phyloP scores from a whole-genome alignment of 257 asterid species.

The Nicotiana tabacum region DNA sequence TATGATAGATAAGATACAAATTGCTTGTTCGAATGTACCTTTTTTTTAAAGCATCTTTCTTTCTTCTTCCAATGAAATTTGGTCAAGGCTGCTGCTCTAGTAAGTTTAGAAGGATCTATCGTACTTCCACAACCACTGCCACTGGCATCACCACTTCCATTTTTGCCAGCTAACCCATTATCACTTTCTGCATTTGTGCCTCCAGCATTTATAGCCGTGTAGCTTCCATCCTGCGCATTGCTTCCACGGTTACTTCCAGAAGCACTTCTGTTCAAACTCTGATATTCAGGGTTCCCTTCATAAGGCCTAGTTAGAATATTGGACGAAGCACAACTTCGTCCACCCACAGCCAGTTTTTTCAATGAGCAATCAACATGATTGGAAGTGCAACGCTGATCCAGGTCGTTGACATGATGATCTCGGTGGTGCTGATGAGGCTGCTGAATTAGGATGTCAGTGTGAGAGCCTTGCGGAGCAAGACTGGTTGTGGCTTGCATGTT shows the following conservation, averaged over 20 bases:
- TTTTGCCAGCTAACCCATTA: constrained; percentile 48
- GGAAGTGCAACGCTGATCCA: constrained; percentile 30
- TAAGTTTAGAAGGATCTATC: constrained; percentile 40
- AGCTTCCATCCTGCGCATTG: constrained; percentile 52
- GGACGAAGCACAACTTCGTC: constrained; percentile 42
- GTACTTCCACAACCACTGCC: constrained; percentile 44
- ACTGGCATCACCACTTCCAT: constrained; percentile 51
- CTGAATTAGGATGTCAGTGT: constrained; percentile 34
- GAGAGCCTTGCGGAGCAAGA: constrained; percentile 15
- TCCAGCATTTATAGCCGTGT: constrained; percentile 44
- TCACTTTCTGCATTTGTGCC: constrained; percentile 60
- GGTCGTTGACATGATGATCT: constrained; percentile 27
- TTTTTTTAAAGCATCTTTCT: constrained; percentile 61
- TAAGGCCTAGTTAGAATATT: constrained; percentile 36
- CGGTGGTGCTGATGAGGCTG: constrained; percentile 32
- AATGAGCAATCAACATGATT: constrained; percentile 35
- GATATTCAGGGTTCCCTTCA: constrained; percentile 35
- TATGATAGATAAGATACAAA: background rate
- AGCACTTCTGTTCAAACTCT: constrained; percentile 53
- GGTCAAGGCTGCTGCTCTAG: constrained; percentile 64
- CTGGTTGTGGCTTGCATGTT: constrained; percentile 34
- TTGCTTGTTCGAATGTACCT: constrained; percentile 36
- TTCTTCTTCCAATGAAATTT: constrained; percentile 71
- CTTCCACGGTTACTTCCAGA: constrained; percentile 72
- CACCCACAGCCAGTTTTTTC: constrained; percentile 43